Conservation (phyloP, 768 basidiomycete species). For the Strobilomyces echinocephalus region DNA sequence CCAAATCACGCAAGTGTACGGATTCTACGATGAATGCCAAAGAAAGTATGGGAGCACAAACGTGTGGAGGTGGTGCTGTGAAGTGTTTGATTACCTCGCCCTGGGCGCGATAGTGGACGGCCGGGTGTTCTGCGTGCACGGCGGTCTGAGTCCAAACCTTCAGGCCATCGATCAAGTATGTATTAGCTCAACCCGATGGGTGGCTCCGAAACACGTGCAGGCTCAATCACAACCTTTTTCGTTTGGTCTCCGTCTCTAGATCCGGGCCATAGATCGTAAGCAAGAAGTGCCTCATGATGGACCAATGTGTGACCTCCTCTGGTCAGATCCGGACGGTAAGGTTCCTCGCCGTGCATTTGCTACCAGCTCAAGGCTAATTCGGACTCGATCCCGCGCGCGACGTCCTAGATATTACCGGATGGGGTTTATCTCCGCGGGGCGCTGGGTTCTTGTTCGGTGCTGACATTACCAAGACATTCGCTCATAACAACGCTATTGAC, state of each 20-base stretch:
- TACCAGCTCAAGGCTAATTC: slow-evolving; percentile 16
- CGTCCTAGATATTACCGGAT: slow-evolving; percentile 74
- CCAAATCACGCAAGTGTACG: slow-evolving; percentile 95
- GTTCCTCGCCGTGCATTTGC: slow-evolving; percentile 6
- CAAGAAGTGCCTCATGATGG: slow-evolving; percentile 99
- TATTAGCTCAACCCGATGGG: slow-evolving; percentile 10
- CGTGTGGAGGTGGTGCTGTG: slow-evolving; percentile 98
- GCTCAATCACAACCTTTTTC: slow-evolving; percentile 23
- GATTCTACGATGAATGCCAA: slow-evolving; percentile 95
- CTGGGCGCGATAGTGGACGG: slow-evolving; percentile 96
- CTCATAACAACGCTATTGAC: slow-evolving; percentile 87
- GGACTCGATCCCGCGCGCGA: slow-evolving; percentile 11
- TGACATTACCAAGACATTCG: slow-evolving; percentile 86
- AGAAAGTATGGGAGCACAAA: slow-evolving; percentile 90
- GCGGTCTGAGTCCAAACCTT: slow-evolving; percentile 88
- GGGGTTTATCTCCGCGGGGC: slow-evolving; percentile 96
- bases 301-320: slow-evolving; percentile 97
- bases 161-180: slow-evolving; percentile 83
- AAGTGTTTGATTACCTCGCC: slow-evolving; percentile 96
- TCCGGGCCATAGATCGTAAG: slow-evolving; percentile 90
- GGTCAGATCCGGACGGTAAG: slow-evolving; percentile 97
- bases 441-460: slow-evolving; percentile 94
- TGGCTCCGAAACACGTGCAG: slow-evolving; percentile 18
- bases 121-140: slow-evolving; percentile 95
- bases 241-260: slow-evolving; percentile 43